These are phyloP conservation scores for Coemansia aciculifera DNA, from an alignment of 192 early-diverging fungal species.

Conservation along the genomic window DNA sequence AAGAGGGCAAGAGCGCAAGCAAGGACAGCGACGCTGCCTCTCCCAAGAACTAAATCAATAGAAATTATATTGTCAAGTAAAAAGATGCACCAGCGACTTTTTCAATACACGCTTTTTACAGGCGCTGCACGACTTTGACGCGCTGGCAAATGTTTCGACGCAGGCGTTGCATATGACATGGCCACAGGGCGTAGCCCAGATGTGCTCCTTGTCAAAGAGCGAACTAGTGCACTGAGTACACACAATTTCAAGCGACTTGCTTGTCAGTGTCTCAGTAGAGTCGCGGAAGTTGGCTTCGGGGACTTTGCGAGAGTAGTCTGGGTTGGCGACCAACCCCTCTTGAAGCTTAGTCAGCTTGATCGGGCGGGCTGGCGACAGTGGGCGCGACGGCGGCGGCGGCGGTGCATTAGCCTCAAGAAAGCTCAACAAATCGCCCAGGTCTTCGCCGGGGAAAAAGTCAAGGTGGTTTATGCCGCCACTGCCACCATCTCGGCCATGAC, in stretches of 20 bases:
- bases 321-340: constrained; percentile 24
- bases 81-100: constrained; percentile 42
- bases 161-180: constrained; percentile 48
- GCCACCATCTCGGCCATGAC: background rate
- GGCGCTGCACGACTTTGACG: constrained; percentile 29
- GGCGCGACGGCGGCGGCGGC: constrained; percentile 26
- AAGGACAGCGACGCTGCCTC: constrained; percentile 4
- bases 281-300: constrained; percentile 47
- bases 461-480: constrained; percentile 21
- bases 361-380: constrained; percentile 28
- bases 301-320: constrained; percentile 33
- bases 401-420: constrained; percentile 49
- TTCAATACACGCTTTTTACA: constrained; percentile 41
- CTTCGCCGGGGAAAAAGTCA: constrained; percentile 46
- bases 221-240: constrained; percentile 29
- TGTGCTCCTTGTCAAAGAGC: constrained; percentile 35
- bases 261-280: background rate
- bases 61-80: constrained; percentile 7
- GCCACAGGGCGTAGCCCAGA: constrained; percentile 51
- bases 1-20: constrained; percentile 33
- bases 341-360: constrained; percentile 37
- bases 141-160: constrained; percentile 23
- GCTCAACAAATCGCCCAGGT: constrained; percentile 36
- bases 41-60: constrained; percentile 20
- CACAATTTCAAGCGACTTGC: constrained; percentile 32